Conservation (phyloP, 805 yeast species). For the Hanseniaspora guilliermondii region DNA sequence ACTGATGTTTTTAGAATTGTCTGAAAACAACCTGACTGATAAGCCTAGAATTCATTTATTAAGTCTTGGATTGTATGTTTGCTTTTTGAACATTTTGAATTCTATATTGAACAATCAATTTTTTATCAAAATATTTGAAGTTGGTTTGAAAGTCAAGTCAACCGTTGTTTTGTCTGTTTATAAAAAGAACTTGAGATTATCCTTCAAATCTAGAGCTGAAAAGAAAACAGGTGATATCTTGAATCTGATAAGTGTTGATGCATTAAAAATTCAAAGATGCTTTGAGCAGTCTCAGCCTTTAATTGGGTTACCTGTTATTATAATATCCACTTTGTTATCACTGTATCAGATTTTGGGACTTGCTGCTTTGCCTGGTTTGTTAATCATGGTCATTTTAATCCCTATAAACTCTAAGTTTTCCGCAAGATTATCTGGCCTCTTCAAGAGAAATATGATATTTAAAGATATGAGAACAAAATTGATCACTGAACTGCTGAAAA, state of each 20-base stretch:
- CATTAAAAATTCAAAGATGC: slow-evolving; percentile 48
- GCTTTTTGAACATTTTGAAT: slow-evolving; percentile 45
- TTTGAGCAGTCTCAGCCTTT: slow-evolving; percentile 42
- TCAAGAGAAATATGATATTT: slow-evolving; percentile 45
- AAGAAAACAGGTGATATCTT: slow-evolving; percentile 68
- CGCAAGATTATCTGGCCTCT: slow-evolving; percentile 33
- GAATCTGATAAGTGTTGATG: slow-evolving; percentile 69
- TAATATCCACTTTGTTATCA: slow-evolving; percentile 42
- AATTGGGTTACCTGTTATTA: slow-evolving; percentile 48
- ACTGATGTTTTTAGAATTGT: slow-evolving; percentile 33
- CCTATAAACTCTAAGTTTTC: slow-evolving; percentile 45
- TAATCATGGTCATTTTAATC: slow-evolving; percentile 40
- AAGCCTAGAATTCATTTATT: slow-evolving; percentile 49
- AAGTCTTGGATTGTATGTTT: slow-evolving; percentile 51
- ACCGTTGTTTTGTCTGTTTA: slow-evolving; percentile 55
- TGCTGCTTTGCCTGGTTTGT: slow-evolving; percentile 47
- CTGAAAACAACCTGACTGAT: slow-evolving; percentile 19
- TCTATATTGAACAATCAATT: slow-evolving; percentile 62
- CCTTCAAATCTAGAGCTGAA: slow-evolving; percentile 48
- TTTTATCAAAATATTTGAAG: slow-evolving; percentile 42
- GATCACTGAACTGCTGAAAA: slow-evolving; percentile 44
- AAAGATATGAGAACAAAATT: slow-evolving; percentile 49
- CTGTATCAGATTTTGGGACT: slow-evolving; percentile 45
- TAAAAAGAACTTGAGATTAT: slow-evolving; percentile 52
- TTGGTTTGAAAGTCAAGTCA: slow-evolving; percentile 54